These are phyloP conservation scores for Pseudofabraea citricarpa DNA, from an alignment of 2,329 filamentous ascomycete species.

Conservation along the genomic window DNA sequence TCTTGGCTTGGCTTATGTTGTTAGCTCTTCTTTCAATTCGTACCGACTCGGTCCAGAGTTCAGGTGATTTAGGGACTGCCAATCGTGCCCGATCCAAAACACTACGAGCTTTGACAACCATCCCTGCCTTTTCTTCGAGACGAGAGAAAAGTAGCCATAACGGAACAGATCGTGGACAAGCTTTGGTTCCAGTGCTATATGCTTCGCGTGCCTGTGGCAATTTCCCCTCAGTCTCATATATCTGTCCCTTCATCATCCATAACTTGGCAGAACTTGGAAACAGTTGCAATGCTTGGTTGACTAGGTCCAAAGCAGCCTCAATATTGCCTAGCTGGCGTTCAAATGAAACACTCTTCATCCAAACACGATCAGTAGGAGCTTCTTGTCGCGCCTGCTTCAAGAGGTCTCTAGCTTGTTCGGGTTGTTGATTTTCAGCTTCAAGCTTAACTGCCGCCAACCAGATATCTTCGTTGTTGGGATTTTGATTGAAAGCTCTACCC, in stretches of 20 bases:
- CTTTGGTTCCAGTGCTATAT: slow-evolving; percentile 82
- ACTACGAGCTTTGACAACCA: slow-evolving; percentile 86
- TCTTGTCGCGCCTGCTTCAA: slow-evolving; percentile 79
- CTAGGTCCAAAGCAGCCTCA: slow-evolving; percentile 80
- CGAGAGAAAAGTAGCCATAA: slow-evolving; percentile 87
- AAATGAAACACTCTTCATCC: slow-evolving; percentile 93
- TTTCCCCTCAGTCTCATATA: slow-evolving; percentile 82
- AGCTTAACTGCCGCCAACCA: slow-evolving; percentile 96
- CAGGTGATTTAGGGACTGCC: slow-evolving; percentile 76
- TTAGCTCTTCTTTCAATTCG: slow-evolving; percentile 84
- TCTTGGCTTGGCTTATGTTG: slow-evolving; percentile 79
- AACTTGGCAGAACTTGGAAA: slow-evolving; percentile 85
- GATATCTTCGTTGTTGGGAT: slow-evolving; percentile 95
- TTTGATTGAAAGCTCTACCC: slow-evolving; percentile 86
- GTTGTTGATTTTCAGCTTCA: slow-evolving; percentile 83
- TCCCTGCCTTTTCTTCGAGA: slow-evolving; percentile 79
- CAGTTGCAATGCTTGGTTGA: slow-evolving; percentile 77
- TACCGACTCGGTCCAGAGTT: slow-evolving; percentile 91
- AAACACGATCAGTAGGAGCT: slow-evolving; percentile 91
- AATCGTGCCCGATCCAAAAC: slow-evolving; percentile 88
- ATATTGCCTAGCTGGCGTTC: slow-evolving; percentile 78
- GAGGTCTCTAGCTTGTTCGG: slow-evolving; percentile 75
- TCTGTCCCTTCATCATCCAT: slow-evolving; percentile 98
- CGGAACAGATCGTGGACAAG: slow-evolving; percentile 76
- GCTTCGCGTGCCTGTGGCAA: slow-evolving; percentile 83